phyloP scores from a whole-genome alignment of 768 basidiomycete genomes.

The Sporobolomyces phaffii region DNA sequence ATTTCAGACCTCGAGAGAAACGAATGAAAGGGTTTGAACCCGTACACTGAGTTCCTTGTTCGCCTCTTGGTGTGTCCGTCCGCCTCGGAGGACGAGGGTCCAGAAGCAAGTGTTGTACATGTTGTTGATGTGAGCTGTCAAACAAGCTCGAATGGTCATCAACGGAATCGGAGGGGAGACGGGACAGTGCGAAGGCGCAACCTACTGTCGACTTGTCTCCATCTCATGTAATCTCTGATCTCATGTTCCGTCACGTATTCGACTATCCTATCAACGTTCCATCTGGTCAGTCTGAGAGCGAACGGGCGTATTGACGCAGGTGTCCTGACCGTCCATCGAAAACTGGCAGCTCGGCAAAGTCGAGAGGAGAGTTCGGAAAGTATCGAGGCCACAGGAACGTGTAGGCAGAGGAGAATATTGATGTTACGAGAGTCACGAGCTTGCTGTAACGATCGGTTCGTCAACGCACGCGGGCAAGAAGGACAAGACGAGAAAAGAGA shows the following conservation, averaged over 20 bases:
- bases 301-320: conserved; percentile 47
- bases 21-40: background rate
- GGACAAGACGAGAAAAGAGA: background rate
- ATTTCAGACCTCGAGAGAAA: no score
- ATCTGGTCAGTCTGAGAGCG: background rate
- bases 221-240: conserved; percentile 85
- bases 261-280: conserved; percentile 32
- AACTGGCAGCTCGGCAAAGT: conserved; percentile 61
- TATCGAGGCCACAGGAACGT: conserved; percentile 76
- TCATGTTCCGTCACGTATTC: conserved; percentile 65
- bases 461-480: background rate
- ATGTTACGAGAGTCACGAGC: conserved; percentile 73
- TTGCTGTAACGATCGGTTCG: conserved; percentile 55
- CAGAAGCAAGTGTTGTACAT: conserved; percentile 94
- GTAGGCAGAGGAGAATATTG: conserved; percentile 83
- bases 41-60: conserved; percentile 70
- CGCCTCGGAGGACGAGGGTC: conserved; percentile 82
- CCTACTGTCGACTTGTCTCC: conserved; percentile 94
- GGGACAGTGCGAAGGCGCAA: conserved; percentile 4
- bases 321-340: conserved; percentile 76
- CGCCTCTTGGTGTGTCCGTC: conserved; percentile 68
- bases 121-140: conserved; percentile 93
- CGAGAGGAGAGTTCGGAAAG: conserved; percentile 65
- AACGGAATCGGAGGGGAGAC: no score
- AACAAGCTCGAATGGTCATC: background rate